Conservation (phyloP, 1,139 yeast genomes). For the Pichia inconspicua region DNA sequence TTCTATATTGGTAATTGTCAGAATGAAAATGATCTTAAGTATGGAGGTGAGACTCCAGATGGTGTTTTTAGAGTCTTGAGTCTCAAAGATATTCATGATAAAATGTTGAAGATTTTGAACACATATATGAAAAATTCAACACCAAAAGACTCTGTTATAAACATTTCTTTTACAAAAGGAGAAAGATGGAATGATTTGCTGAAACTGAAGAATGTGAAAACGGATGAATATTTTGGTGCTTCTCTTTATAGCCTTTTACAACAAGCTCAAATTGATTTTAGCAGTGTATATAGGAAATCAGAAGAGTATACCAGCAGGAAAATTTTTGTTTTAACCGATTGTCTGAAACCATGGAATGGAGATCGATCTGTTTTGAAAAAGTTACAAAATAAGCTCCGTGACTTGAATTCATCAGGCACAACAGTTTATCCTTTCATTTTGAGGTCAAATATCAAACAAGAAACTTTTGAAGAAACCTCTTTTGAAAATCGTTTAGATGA, state of each 20-base stretch:
- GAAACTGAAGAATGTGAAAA: conserved; percentile 16
- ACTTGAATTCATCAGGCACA: conserved; percentile 46
- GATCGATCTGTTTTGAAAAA: conserved; percentile 30
- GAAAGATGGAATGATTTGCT: conserved; percentile 19
- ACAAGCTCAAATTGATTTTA: conserved; percentile 33
- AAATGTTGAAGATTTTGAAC: conserved; percentile 33
- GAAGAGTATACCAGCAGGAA: conserved; percentile 34
- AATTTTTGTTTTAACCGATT: conserved; percentile 52
- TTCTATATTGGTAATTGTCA: conserved; percentile 50
- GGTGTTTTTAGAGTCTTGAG: conserved; percentile 29
- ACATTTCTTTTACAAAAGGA: conserved; percentile 1
- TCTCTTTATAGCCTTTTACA: conserved; percentile 27
- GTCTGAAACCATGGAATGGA: conserved; percentile 43
- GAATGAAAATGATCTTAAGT: conserved; percentile 2
- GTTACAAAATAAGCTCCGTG: conserved; percentile 53
- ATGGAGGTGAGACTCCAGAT: conserved; percentile 10
- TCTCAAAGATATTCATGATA: conserved; percentile 33
- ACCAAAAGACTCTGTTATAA: conserved; percentile 5
- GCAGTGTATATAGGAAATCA: conserved; percentile 25
- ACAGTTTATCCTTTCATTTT: conserved; percentile 61
- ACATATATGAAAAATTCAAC: conserved; percentile 21
- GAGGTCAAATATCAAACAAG: background rate
- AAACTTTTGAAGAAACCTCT: conserved; percentile 23
- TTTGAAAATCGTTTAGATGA: conserved; percentile 17
- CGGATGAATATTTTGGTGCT: conserved; percentile 18